These are phyloP conservation scores for slime mould (Dictyostelium discoideum) DNA, from an alignment of 78 protist genomes.

Conservation along the genomic window dicty_2.7 NC_007090.3:5308001-5308500, in stretches of 20 bases:
- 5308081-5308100: not conserved
- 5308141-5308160: not conserved
- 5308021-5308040: conserved; percentile 10
- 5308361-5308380: not conserved
- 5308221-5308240: not conserved
- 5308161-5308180: not conserved
- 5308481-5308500: not conserved
- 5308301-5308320: not conserved
- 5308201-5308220: not conserved
- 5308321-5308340: not conserved
- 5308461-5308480: not conserved
- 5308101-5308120: not conserved
- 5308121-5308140: not conserved
- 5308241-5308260: not conserved
- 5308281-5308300: not conserved
- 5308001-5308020: not conserved
- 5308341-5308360: not conserved
- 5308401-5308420: not conserved
- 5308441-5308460: not conserved
- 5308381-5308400: not conserved
- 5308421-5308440: conserved; percentile 11
- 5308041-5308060: not conserved
- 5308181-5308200: not conserved
- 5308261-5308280: too few relatives aligned
- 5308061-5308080: not conserved